phyloP scores from a whole-genome alignment of 2,329 filamentous ascomycete genomes.

The Diaporthe humulicola region DNA sequence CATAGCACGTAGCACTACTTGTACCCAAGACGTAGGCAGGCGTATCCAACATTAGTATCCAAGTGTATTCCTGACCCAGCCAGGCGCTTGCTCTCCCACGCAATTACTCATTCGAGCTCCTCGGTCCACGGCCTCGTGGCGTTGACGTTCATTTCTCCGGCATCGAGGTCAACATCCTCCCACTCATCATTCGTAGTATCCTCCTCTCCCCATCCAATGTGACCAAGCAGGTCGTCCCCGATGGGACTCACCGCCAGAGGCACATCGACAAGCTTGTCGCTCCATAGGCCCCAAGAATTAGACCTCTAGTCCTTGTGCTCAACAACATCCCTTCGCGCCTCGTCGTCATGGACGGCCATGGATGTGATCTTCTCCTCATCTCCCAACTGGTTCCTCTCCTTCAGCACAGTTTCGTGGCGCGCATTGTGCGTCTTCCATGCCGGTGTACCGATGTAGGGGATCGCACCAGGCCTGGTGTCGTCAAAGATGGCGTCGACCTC shows the following conservation, averaged over 20 bases:
- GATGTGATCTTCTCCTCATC: constrained; percentile 51
- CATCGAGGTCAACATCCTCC: constrained; percentile 31
- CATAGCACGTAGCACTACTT: constrained; percentile 3
- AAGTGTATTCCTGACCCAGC: constrained; percentile 6
- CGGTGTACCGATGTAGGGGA: constrained; percentile 55
- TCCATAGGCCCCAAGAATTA: not conserved
- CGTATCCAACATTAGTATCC: constrained; percentile 26
- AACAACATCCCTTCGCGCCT: not conserved
- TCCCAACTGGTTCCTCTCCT: constrained; percentile 52
- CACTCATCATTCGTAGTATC: not conserved
- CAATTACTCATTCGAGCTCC: constrained; percentile 9
- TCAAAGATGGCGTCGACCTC: constrained; percentile 52
- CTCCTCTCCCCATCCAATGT: not conserved
- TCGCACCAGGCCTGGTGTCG: constrained; percentile 51
- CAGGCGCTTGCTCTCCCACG: not conserved
- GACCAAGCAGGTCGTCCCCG: constrained; percentile 1
- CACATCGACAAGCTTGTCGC: constrained; percentile 29
- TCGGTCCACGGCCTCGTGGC: constrained; percentile 24
- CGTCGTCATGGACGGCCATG: constrained; percentile 43
- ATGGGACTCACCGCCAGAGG: constrained; percentile 20
- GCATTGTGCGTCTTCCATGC: constrained; percentile 58
- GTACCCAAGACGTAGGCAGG: not conserved
- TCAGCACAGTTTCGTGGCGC: constrained; percentile 47
- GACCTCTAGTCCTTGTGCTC: constrained; percentile 32
- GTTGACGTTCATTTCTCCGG: constrained; percentile 8